Base-by-base conservation (phyloP, 1,284 basidiomycete species). In the Stygiomarasmius scandens region DNA sequence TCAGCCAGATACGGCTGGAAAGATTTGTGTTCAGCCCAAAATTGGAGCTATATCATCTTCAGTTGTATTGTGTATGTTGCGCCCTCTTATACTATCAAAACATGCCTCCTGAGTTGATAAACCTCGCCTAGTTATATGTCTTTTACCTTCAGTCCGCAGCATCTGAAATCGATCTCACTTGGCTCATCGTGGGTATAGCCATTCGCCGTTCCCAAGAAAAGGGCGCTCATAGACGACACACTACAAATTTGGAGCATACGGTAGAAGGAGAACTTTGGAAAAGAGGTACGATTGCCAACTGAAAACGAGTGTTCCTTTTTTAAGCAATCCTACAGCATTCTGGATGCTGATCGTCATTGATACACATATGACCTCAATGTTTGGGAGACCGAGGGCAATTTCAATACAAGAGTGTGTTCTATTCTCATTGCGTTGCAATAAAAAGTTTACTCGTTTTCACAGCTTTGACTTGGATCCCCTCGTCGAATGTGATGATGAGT, bases 41-140 rank as follows among this genome's bases (percentile, higher is more conserved):
- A 32, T 32, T 87, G 0, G 75, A 74, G 10, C 63, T 92, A 41
- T 82, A 81, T 63, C 84, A 89, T 60, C 67, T 92, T 34, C 89
- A 91, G 66, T 71, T 74, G 1, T 80, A 80, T 38, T 66, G 63
- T 55, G 77, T 77, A 52, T 55, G 22, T 75, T 3, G 46, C 48
- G 36, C 43, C 38, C 9, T 52, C 24, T 34, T 10, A 48, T 11
- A 3, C 50, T 29, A 19, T 49, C n/a, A 41, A 20, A 2, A 20
- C n/a, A n/a, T n/a, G n/a, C n/a, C n/a, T n/a, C n/a, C n/a, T n/a
- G n/a, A n/a, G 24, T 27, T 44, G 58, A 12, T 25, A 50, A 49
- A 16, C 34, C 54, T 32, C 25, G n/a, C 43, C 22, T 53, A 83
- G 80, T 64, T 83, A 24, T 71, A 74, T 11, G 74, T 76, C 1